phyloP scores from a whole-genome alignment of 2,329 filamentous ascomycete genomes.

The Aspergillus carbonarius region DNA sequence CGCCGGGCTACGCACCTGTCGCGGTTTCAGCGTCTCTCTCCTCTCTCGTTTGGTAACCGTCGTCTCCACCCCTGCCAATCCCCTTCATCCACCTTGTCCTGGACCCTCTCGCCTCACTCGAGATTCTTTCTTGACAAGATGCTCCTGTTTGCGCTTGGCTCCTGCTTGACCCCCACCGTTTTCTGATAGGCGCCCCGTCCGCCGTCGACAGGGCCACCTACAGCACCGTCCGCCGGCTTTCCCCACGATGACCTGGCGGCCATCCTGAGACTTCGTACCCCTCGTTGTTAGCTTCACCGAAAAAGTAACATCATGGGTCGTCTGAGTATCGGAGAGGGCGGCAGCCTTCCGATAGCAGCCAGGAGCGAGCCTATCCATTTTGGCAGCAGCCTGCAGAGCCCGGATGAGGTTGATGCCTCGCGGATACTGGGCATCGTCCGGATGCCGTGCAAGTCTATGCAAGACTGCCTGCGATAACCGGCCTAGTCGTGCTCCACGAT shows the following conservation, averaged over 20 bases:
- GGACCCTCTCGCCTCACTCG: conserved; percentile 20
- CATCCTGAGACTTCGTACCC: conserved; percentile 12
- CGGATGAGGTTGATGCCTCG: conserved; percentile 9
- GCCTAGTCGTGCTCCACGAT: conserved; percentile 9
- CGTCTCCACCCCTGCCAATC: conserved; percentile 20
- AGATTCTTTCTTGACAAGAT: conserved; percentile 16
- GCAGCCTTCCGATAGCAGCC: conserved; percentile 8
- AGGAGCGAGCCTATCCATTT: conserved; percentile 4
- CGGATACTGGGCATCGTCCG: conserved; percentile 13
- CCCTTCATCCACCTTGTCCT: conserved; percentile 14
- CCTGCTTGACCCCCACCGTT: conserved; percentile 20
- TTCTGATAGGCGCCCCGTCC: conserved; percentile 20
- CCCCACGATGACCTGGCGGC: conserved; percentile 29
- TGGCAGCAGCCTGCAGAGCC: conserved; percentile 13
- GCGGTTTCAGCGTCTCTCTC: conserved; percentile 9
- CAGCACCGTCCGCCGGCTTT: conserved; percentile 19
- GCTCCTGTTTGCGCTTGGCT: conserved; percentile 17
- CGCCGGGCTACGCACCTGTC: not conserved
- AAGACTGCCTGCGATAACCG: conserved; percentile 18
- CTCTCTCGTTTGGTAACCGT: conserved; percentile 8
- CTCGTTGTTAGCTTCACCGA: conserved; percentile 23
- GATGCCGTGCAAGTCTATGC: conserved; percentile 17
- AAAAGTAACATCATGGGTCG: conserved; percentile 18
- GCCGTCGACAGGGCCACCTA: conserved; percentile 20
- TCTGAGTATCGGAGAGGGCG: conserved; percentile 1